A percentile compares a stretch with the other conserved stretches of the same genome.
These are phyloP conservation scores for Carex sylvatica DNA, from an alignment of 202 grass and related monocot genomes.

Conservation along the genomic window DNA sequence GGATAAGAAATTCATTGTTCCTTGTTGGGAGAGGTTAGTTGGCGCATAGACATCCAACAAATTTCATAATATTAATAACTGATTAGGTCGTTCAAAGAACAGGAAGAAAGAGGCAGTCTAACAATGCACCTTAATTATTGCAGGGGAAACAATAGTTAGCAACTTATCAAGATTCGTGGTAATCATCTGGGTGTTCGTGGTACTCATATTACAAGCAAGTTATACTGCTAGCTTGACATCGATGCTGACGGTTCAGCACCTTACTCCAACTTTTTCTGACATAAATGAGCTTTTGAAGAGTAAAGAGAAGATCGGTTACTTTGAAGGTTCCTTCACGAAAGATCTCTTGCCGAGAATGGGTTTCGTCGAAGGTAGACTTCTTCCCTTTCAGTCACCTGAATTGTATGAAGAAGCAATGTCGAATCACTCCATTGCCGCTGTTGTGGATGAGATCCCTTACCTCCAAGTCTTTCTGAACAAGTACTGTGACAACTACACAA, in stretches of 20 bases:
- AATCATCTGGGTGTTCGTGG: slow-evolving; percentile 82
- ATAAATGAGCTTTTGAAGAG: slow-evolving; percentile 30
- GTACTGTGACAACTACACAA: slow-evolving; percentile 52
- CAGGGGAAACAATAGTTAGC: slow-evolving; percentile 52
- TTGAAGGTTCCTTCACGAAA: slow-evolving; percentile 49
- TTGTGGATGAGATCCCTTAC: slow-evolving; percentile 74
- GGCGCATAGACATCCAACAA: not conserved
- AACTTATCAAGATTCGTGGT: slow-evolving; percentile 59
- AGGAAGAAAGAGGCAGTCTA: not conserved
- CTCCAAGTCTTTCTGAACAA: slow-evolving; percentile 55
- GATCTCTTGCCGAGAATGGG: slow-evolving; percentile 30
- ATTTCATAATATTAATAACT: not conserved
- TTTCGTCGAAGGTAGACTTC: slow-evolving; percentile 37
- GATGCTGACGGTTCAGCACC: slow-evolving; percentile 61
- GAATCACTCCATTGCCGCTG: slow-evolving; percentile 41
- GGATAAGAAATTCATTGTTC: not conserved
- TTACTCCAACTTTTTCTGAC: slow-evolving; percentile 35
- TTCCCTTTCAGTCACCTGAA: slow-evolving; percentile 20
- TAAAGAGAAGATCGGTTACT: slow-evolving; percentile 38
- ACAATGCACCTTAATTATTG: not conserved
- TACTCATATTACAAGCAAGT: slow-evolving; percentile 74
- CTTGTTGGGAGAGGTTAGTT: not conserved
- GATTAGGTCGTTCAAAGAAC: not conserved
- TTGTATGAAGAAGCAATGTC: slow-evolving; percentile 58
- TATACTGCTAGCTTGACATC: slow-evolving; percentile 90